Conservation (phyloP, 768 basidiomycete genomes). For the Trametes gibbosa region DNA sequence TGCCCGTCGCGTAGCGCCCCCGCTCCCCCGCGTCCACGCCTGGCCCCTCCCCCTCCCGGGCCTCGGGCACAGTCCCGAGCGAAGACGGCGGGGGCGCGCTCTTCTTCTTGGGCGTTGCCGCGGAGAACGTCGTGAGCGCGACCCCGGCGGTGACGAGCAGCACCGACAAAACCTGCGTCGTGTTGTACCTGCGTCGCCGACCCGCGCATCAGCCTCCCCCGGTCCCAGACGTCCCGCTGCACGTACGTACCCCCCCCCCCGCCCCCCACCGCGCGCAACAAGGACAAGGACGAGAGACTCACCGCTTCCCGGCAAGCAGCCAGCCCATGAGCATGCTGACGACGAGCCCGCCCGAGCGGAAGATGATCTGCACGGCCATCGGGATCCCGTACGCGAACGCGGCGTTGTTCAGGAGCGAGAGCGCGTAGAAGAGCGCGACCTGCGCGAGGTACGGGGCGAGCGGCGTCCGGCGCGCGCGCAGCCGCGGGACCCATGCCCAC, state of each 20-base stretch:
- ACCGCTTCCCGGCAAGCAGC: slow-evolving; percentile 63
- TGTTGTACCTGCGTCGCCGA: slow-evolving; percentile 61
- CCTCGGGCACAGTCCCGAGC: not conserved
- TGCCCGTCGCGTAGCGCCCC: slow-evolving; percentile 62
- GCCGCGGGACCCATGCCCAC: slow-evolving; percentile 35
- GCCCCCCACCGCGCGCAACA: too few species aligned
- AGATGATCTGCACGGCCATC: slow-evolving; percentile 93
- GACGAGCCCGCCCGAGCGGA: slow-evolving; percentile 83
- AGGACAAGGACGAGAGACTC: slow-evolving; percentile 23
- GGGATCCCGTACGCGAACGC: slow-evolving; percentile 86
- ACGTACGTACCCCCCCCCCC: too few species aligned
- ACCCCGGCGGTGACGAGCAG: slow-evolving; percentile 81
- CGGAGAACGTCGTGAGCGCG: slow-evolving; percentile 76
- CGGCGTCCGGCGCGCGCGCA: slow-evolving; percentile 67
- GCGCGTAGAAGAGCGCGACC: slow-evolving; percentile 74
- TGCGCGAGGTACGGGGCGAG: slow-evolving; percentile 72
- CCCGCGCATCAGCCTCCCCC: too few species aligned
- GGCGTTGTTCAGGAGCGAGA: slow-evolving; percentile 86
- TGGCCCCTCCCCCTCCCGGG: not conserved
- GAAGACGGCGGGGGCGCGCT: slow-evolving; percentile 1
- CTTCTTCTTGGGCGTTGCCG: slow-evolving; percentile 38
- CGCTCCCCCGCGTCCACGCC: slow-evolving; percentile 12
- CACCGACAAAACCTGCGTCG: slow-evolving; percentile 68
- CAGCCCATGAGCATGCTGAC: slow-evolving; percentile 82
- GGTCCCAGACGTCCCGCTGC: too few species aligned